A percentile compares a stretch with the other conserved stretches of the same genome.
Evolutionary conservation across 164 flowering plant genomes (phyloP).

Genomic region (Pachysandra terminalis): DNA sequence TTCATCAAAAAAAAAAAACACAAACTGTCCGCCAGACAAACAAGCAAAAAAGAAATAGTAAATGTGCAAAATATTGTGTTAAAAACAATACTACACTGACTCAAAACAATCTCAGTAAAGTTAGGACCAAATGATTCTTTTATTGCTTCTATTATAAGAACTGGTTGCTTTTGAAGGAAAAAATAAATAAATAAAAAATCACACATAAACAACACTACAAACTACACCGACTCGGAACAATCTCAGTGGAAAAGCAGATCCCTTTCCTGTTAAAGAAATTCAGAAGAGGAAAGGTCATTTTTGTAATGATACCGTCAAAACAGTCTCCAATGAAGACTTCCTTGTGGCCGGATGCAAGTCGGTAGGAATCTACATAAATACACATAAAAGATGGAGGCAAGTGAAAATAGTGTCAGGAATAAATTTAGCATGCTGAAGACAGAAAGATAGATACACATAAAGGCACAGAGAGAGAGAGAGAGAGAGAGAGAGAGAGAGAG

Average conservation of each 20-base stretch:
- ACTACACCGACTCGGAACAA: neutral
- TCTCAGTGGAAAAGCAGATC: neutral
- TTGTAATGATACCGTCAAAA: constrained; percentile 69
- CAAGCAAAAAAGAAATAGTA: too few relatives aligned
- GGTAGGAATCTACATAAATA: constrained; percentile 76
- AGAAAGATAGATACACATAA: neutral
- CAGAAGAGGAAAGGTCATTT: neutral
- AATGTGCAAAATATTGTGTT: too few relatives aligned
- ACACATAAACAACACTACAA: neutral
- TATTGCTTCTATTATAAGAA: too few relatives aligned
- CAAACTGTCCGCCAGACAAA: too few relatives aligned
- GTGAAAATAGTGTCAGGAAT: neutral
- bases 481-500: too few relatives aligned
- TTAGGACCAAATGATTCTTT: too few relatives aligned
- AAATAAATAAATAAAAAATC: neutral
- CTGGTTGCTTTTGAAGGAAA: too few relatives aligned
- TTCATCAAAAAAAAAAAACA: too few relatives aligned
- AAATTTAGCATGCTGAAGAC: neutral
- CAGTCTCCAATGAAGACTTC: constrained; percentile 95
- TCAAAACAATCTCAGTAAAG: too few relatives aligned
- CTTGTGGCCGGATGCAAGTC: constrained; percentile 87
- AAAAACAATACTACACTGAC: too few relatives aligned
- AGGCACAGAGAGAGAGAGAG: too few relatives aligned
- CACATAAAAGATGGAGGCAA: neutral
- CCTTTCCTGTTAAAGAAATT: neutral